Evolutionary conservation across 805 yeast genomes (phyloP).

Genomic region (Priceomyces carsonii): DNA sequence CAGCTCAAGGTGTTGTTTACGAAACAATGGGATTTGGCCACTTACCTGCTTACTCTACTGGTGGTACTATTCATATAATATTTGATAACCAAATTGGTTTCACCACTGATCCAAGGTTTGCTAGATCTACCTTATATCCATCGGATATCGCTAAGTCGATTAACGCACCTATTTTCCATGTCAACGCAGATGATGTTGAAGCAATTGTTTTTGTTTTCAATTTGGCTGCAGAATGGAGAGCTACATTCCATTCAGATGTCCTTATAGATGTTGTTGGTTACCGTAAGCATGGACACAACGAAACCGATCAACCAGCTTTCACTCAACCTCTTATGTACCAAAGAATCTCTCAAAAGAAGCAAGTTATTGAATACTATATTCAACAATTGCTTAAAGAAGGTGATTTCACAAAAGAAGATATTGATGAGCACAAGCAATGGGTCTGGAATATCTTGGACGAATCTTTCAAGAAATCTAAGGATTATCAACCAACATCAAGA

Average conservation of each 20-base stretch:
- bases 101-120: constrained; percentile 97
- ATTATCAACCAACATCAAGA: constrained; percentile 84
- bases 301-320: constrained; percentile 98
- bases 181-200: constrained; percentile 97
- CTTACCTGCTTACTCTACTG: constrained; percentile 94
- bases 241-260: constrained; percentile 93
- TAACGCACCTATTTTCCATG: constrained; percentile 99
- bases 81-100: constrained; percentile 99
- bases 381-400: constrained; percentile 81
- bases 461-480: constrained; percentile 84
- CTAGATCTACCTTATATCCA: constrained; percentile 97
- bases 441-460: constrained; percentile 95
- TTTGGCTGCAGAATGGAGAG: constrained; percentile 98
- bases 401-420: constrained; percentile 84
- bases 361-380: constrained; percentile 84
- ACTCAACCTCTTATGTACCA: constrained; percentile 98
- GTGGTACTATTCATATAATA: constrained; percentile 96
- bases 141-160: constrained; percentile 95
- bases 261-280: constrained; percentile 97
- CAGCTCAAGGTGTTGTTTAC: constrained; percentile 98
- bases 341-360: constrained; percentile 83
- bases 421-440: constrained; percentile 96
- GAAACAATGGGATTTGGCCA: constrained; percentile 95
- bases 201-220: constrained; percentile 88
- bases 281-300: constrained; percentile 99